A percentile compares a stretch with the other conserved stretches of the same genome.
Conservation (phyloP, 495 filamentous ascomycete genomes). For the Letharia lupina region DNA sequence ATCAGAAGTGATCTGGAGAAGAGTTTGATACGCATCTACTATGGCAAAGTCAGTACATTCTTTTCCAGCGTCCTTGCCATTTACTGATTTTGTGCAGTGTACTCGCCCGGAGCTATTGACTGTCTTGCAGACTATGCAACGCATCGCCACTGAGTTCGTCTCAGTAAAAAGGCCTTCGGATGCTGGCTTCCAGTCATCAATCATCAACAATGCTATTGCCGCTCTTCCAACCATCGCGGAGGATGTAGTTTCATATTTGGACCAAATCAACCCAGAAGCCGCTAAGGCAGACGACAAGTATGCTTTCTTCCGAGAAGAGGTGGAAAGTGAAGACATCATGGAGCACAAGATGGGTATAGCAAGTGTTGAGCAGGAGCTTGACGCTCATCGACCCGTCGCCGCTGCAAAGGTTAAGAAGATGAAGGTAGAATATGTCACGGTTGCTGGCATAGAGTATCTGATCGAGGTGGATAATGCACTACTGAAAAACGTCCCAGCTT, state of each 20-base stretch:
- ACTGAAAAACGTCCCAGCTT: slow-evolving; percentile 79
- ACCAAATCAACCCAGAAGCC: slow-evolving; percentile 78
- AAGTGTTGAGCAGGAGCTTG: slow-evolving; percentile 77
- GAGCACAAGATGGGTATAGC: slow-evolving; percentile 89
- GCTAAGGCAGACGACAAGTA: slow-evolving; percentile 88
- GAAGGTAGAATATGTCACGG: slow-evolving; percentile 65
- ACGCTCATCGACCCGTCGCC: slow-evolving; percentile 63
- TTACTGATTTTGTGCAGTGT: slow-evolving; percentile 36
- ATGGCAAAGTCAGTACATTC: slow-evolving; percentile 51
- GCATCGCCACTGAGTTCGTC: slow-evolving; percentile 64
- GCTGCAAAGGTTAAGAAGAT: slow-evolving; percentile 61
- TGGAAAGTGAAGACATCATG: slow-evolving; percentile 77
- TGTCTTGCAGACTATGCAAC: slow-evolving; percentile 76
- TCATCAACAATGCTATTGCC: slow-evolving; percentile 65
- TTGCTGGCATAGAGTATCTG: slow-evolving; percentile 86
- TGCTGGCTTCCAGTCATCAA: slow-evolving; percentile 62
- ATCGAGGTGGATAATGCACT: slow-evolving; percentile 79
- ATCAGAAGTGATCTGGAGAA: slow-evolving; percentile 82
- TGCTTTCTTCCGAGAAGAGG: slow-evolving; percentile 77
- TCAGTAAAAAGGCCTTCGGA: slow-evolving; percentile 55
- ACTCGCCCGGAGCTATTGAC: slow-evolving; percentile 81
- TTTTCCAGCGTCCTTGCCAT: neutral
- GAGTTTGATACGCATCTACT: slow-evolving; percentile 90
- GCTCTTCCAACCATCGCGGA: slow-evolving; percentile 68
- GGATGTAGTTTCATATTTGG: slow-evolving; percentile 62